Evolutionary conservation across 495 filamentous ascomycete genomes (phyloP).

Genomic region (Lepidopterella palustris): DNA sequence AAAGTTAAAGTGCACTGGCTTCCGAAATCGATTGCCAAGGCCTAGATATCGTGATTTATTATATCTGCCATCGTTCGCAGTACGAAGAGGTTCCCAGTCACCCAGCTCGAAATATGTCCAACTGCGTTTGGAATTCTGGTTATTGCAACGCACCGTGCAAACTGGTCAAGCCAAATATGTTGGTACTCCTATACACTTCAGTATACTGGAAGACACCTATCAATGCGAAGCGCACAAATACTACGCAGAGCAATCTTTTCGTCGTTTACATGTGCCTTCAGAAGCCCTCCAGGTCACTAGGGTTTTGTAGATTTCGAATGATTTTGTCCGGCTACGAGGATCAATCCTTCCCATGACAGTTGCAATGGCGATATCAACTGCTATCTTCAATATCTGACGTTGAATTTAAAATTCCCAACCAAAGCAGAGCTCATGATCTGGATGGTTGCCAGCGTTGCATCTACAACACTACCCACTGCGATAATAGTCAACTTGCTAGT

Average conservation of each 20-base stretch:
- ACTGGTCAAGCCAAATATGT: conserved; percentile 9
- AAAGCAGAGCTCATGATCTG: conserved; percentile 16
- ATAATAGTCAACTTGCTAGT: neutral
- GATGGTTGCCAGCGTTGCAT: conserved; percentile 10
- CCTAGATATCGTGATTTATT: conserved; percentile 2
- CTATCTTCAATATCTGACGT: conserved; percentile 22
- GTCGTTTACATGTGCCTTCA: neutral
- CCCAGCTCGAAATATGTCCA: conserved; percentile 13
- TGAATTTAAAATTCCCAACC: conserved; percentile 27
- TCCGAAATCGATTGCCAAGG: neutral
- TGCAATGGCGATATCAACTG: conserved; percentile 7
- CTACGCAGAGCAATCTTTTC: neutral
- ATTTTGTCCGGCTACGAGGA: neutral
- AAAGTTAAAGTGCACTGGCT: conserved; percentile 11
- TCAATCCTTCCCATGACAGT: neutral
- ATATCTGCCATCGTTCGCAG: neutral
- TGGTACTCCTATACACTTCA: neutral
- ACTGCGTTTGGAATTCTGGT: conserved; percentile 7
- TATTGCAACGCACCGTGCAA: neutral
- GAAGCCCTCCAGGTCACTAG: neutral
- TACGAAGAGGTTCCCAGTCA: neutral
- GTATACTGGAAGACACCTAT: neutral
- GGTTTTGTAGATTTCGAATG: neutral
- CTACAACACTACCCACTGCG: neutral
- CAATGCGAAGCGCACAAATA: neutral